Conservation (phyloP, 2,329 filamentous ascomycete species). For the Sclerotinia spermophila region DNA sequence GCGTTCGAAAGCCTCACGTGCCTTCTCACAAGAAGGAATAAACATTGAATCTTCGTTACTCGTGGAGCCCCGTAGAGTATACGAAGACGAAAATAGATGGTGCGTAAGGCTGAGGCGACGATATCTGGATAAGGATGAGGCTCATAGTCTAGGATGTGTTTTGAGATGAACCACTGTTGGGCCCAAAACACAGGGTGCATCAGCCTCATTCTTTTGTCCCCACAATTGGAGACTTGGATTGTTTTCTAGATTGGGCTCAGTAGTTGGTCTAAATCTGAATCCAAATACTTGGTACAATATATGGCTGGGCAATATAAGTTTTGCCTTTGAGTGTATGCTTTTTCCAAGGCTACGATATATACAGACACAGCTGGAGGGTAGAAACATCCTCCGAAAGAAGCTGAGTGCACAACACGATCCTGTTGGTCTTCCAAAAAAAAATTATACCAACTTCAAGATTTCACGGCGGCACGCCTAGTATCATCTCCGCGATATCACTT, state of each 20-base stretch:
- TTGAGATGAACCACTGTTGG: not conserved
- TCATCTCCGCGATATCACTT: not conserved
- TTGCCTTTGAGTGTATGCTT: too few species aligned
- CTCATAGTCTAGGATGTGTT: not conserved
- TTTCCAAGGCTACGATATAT: not conserved
- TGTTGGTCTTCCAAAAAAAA: not conserved
- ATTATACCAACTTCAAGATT: not conserved
- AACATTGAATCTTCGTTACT: not conserved
- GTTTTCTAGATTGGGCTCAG: not conserved
- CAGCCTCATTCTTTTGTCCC: not conserved
- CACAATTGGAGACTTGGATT: not conserved
- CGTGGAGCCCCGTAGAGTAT: not conserved
- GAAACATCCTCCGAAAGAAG: not conserved
- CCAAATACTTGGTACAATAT: not conserved
- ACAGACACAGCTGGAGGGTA: not conserved
- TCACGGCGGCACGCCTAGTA: not conserved
- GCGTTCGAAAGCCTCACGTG: not conserved
- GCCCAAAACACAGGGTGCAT: not conserved
- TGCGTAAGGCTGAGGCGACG: not conserved
- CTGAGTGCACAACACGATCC: not conserved
- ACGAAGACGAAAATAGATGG: not conserved
- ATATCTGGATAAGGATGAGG: not conserved
- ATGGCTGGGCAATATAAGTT: not conserved
- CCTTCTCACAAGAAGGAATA: not conserved
- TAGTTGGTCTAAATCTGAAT: not conserved